Conservation (phyloP, 2,329 filamentous ascomycete species). For the Sclerotinia subarctica region DNA sequence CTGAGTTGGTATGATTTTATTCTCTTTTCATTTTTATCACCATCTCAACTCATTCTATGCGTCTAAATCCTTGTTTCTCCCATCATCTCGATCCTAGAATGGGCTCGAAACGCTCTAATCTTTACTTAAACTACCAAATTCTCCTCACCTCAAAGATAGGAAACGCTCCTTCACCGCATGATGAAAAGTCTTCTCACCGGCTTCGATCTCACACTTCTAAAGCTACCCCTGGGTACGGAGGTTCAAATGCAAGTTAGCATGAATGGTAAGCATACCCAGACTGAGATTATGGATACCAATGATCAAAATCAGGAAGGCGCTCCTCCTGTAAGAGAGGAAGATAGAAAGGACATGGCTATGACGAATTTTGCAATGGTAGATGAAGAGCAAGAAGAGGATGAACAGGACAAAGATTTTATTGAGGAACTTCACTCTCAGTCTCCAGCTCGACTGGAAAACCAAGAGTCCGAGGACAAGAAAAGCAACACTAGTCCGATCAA, state of each 20-base stretch:
- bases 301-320: background rate
- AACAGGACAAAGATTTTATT: background rate
- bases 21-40: background rate
- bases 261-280: background rate
- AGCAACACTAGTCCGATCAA: background rate
- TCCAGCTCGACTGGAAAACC: too few species aligned
- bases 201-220: background rate
- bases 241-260: background rate
- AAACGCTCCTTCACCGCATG: background rate
- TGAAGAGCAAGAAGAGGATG: background rate
- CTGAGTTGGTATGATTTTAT: background rate
- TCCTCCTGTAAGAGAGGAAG: background rate
- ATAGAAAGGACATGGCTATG: background rate
- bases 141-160: background rate
- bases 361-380: background rate
- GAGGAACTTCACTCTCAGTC: too few species aligned
- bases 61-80: background rate
- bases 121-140: background rate
- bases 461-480: too few species aligned
- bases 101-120: too few species aligned
- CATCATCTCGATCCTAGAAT: background rate
- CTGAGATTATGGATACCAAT: background rate
- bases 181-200: background rate
- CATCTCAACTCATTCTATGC: background rate
- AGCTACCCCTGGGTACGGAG: background rate